Conservation (phyloP, 768 basidiomycete genomes). For the Termitomyces sp. region DNA sequence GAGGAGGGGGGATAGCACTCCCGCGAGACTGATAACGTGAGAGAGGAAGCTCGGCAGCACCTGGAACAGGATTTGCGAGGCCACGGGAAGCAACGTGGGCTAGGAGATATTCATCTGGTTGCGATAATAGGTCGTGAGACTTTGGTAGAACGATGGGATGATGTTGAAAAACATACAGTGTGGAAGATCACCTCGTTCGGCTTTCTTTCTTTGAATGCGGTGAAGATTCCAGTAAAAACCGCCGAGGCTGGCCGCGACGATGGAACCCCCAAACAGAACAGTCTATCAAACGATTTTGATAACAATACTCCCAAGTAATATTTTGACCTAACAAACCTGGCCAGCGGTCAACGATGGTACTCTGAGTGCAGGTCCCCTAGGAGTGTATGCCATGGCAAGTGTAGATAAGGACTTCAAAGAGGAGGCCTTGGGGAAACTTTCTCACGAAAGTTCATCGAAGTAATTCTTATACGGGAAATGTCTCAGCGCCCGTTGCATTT, state of each 20-base stretch:
- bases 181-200: conserved; percentile 22
- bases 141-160: background rate
- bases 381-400: background rate
- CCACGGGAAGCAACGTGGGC: conserved; percentile 15
- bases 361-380: background rate
- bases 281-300: conserved; percentile 11
- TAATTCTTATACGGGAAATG: background rate
- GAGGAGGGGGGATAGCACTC: conserved; percentile 12
- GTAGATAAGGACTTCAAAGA: background rate
- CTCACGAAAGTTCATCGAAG: background rate
- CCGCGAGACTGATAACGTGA: conserved; percentile 11
- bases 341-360: conserved; percentile 3
- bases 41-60: conserved; percentile 9
- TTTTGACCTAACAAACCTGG: background rate
- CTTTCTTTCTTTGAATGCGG: conserved; percentile 21
- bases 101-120: conserved; percentile 27
- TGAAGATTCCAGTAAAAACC: conserved; percentile 26
- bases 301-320: background rate
- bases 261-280: conserved; percentile 22
- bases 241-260: conserved; percentile 21
- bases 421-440: background rate
- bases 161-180: conserved; percentile 19
- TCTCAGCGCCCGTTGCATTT: background rate
- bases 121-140: background rate
- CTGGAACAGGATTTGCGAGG: conserved; percentile 6